Evolutionary conservation across 2,329 filamentous ascomycete species (phyloP).

Genomic region (Penicillium frequentans): DNA sequence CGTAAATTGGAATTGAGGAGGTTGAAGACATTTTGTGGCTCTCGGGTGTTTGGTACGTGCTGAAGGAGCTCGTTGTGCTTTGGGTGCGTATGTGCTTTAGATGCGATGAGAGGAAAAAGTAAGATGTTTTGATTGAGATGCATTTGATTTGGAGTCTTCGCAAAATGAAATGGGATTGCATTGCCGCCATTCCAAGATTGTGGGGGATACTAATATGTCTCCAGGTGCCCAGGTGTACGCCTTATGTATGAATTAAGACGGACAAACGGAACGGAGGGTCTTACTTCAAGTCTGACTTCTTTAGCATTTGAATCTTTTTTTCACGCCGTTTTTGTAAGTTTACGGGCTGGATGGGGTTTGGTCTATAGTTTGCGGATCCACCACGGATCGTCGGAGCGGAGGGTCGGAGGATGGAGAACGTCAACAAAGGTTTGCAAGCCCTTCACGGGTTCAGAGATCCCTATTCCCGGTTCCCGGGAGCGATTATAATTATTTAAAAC

Average conservation of each 20-base stretch:
- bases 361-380: not conserved
- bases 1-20: slow-evolving; percentile 1
- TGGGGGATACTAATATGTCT: not conserved
- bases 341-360: too few species aligned
- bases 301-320: too few species aligned
- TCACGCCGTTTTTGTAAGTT: too few species aligned
- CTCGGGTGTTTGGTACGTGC: not conserved
- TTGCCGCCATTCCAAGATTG: not conserved
- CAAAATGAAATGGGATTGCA: not conserved
- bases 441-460: too few species aligned
- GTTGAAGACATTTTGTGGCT: not conserved
- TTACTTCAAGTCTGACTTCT: too few species aligned
- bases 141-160: not conserved
- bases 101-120: not conserved
- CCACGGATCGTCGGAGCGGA: not conserved
- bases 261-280: not conserved
- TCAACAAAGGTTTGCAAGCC: too few species aligned
- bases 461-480: too few species aligned
- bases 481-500: too few species aligned
- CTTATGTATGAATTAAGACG: not conserved
- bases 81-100: not conserved
- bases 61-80: not conserved
- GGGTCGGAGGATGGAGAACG: not conserved
- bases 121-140: not conserved
- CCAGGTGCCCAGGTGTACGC: too few species aligned